These are phyloP conservation scores for Leccinum fuscescens DNA, from an alignment of 1,284 basidiomycete species.

Conservation along the genomic window DNA sequence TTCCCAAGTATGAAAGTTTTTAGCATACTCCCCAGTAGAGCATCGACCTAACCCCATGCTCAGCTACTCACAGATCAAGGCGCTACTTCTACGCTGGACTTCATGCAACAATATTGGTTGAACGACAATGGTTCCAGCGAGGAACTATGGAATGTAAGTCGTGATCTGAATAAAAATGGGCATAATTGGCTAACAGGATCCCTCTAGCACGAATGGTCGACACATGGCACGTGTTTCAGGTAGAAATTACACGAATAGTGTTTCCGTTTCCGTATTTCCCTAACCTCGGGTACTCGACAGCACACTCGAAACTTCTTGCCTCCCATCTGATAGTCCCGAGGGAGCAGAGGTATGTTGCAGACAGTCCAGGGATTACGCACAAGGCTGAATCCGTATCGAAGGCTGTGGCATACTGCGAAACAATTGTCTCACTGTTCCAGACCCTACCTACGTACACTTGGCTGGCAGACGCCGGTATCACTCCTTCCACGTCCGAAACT, in stretches of 20 bases:
- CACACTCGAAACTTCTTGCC: constrained; percentile 59
- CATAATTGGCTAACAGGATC: constrained; percentile 9
- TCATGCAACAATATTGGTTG: constrained; percentile 71
- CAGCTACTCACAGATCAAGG: constrained; percentile 62
- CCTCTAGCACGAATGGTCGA: constrained; percentile 64
- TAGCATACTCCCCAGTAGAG: neutral
- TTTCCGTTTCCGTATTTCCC: neutral
- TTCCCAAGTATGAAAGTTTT: constrained; percentile 38
- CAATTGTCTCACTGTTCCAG: constrained; percentile 64
- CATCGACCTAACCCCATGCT: neutral
- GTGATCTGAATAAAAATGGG: neutral
- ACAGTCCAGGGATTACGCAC: neutral
- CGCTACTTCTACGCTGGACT: constrained; percentile 58
- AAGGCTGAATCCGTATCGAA: constrained; percentile 28
- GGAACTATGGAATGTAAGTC: constrained; percentile 65
- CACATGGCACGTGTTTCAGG: constrained; percentile 77
- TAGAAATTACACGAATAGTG: constrained; percentile 18
- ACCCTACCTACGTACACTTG: constrained; percentile 66
- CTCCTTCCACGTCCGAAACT: constrained; percentile 56
- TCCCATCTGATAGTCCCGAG: constrained; percentile 53
- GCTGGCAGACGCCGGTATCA: constrained; percentile 70
- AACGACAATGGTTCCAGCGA: constrained; percentile 62
- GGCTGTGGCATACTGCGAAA: constrained; percentile 74
- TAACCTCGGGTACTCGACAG: constrained; percentile 34
- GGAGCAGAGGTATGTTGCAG: constrained; percentile 53